Evolutionary conservation across 140 eudicot genomes (phyloP).

Genomic region (Ambrosia hybrid): DNA sequence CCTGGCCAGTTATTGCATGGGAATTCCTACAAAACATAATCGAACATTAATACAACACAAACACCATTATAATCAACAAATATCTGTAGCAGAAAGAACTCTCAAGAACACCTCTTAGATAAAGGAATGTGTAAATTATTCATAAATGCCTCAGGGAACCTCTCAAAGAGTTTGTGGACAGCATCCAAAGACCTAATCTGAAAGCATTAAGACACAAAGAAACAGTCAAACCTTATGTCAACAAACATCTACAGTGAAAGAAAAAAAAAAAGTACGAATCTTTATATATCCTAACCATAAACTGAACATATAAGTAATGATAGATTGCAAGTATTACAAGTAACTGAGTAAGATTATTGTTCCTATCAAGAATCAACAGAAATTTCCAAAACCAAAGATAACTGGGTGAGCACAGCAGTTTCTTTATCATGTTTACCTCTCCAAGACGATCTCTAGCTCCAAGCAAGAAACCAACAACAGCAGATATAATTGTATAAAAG

Average conservation of each 20-base stretch:
- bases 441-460: constrained; percentile 99
- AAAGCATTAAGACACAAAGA: constrained; percentile 22
- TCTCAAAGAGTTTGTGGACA: constrained; percentile 87
- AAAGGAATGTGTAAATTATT: constrained; percentile 62
- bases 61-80: background rate
- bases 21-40: constrained; percentile 56
- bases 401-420: background rate
- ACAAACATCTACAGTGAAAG: background rate
- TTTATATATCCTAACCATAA: constrained; percentile 1
- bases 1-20: constrained; percentile 48
- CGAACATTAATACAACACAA: constrained; percentile 11
- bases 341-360: background rate
- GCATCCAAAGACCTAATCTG: constrained; percentile 94
- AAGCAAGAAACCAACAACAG: constrained; percentile 86
- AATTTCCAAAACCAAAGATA: constrained; percentile 9
- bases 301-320: background rate
- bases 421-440: constrained; percentile 52
- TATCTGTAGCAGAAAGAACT: constrained; percentile 1
- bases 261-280: background rate
- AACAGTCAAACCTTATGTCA: constrained; percentile 4
- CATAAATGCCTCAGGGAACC: constrained; percentile 84
- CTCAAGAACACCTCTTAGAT: constrained; percentile 45
- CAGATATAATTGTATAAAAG: constrained; percentile 92
- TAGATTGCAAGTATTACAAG: constrained; percentile 5
- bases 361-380: background rate